phyloP scores from a whole-genome alignment of 805 yeast species.

The Schwanniomyces sp. region DNA sequence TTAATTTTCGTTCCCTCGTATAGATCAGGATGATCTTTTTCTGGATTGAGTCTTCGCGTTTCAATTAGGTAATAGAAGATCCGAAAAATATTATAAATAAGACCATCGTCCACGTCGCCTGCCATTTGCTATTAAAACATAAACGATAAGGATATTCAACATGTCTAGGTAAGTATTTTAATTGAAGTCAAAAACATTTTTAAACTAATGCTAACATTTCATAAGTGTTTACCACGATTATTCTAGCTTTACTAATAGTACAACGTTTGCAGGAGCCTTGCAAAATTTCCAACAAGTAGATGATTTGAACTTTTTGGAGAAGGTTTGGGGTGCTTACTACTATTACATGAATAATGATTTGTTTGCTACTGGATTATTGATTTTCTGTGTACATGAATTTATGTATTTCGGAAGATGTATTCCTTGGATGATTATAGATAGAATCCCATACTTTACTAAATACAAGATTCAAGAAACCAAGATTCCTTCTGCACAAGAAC shows the following conservation, averaged over 20 bases:
- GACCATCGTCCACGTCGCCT: neutral
- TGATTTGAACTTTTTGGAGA: slow-evolving; percentile 46
- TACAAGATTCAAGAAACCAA: slow-evolving; percentile 90
- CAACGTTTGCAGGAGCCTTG: slow-evolving; percentile 27
- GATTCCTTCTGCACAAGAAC: slow-evolving; percentile 77
- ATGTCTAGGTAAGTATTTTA: slow-evolving; percentile 1
- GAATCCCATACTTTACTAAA: slow-evolving; percentile 78
- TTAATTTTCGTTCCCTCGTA: neutral
- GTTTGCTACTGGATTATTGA: slow-evolving; percentile 86
- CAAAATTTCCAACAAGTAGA: slow-evolving; percentile 25
- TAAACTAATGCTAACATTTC: slow-evolving; percentile 1
- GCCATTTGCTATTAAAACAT: neutral
- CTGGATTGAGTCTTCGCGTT: neutral
- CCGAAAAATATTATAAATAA: neutral
- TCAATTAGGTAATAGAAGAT: neutral
- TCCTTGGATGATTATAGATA: slow-evolving; percentile 90
- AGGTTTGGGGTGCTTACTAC: slow-evolving; percentile 88
- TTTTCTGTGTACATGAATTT: slow-evolving; percentile 80
- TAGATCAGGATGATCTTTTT: neutral
- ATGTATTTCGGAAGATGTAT: slow-evolving; percentile 89
- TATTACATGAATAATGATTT: slow-evolving; percentile 81
- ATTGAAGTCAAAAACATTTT: neutral
- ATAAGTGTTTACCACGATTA: slow-evolving; percentile 31
- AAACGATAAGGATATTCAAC: neutral
- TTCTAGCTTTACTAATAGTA: slow-evolving; percentile 29